Evolutionary conservation across 352 stramenopile genomes (phyloP).

Genomic region (Paralagenidium karlingii): DNA sequence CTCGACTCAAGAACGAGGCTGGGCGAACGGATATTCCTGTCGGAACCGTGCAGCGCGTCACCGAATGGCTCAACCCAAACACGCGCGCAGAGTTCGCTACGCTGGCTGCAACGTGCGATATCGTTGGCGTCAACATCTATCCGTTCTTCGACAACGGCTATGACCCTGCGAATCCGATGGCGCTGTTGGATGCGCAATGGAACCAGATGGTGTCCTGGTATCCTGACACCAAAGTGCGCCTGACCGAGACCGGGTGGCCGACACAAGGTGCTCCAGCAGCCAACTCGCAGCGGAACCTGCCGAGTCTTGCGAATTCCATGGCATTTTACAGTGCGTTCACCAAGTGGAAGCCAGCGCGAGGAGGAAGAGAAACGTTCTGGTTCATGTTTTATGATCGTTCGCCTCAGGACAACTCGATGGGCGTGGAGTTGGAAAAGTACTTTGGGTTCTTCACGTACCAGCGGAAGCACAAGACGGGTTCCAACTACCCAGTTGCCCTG

Average conservation of each 20-base stretch:
- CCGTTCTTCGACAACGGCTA: constrained; percentile 62
- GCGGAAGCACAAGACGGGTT: too few relatives aligned
- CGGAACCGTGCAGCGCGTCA: constrained; percentile 57
- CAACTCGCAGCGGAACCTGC: constrained; percentile 25
- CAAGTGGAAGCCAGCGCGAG: constrained; percentile 34
- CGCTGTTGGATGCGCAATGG: constrained; percentile 46
- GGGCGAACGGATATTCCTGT: constrained; percentile 21
- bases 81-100: constrained; percentile 20
- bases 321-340: constrained; percentile 47
- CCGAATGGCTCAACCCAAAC: constrained; percentile 33
- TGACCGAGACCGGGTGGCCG: constrained; percentile 56
- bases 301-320: constrained; percentile 30
- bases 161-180: constrained; percentile 19
- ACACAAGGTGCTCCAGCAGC: constrained; percentile 19
- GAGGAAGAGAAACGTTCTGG: constrained; percentile 53
- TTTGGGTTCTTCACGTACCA: constrained; percentile 79
- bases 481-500: too few relatives aligned
- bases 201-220: constrained; percentile 35
- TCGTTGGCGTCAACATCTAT: constrained; percentile 74
- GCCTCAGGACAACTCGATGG: constrained; percentile 31
- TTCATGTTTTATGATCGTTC: constrained; percentile 70
- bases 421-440: constrained; percentile 38
- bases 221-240: constrained; percentile 27
- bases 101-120: constrained; percentile 39
- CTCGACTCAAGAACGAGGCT: constrained; percentile 12